phyloP scores from a whole-genome alignment of 2,329 filamentous ascomycete genomes.

The Chaetothyriales sp. region DNA sequence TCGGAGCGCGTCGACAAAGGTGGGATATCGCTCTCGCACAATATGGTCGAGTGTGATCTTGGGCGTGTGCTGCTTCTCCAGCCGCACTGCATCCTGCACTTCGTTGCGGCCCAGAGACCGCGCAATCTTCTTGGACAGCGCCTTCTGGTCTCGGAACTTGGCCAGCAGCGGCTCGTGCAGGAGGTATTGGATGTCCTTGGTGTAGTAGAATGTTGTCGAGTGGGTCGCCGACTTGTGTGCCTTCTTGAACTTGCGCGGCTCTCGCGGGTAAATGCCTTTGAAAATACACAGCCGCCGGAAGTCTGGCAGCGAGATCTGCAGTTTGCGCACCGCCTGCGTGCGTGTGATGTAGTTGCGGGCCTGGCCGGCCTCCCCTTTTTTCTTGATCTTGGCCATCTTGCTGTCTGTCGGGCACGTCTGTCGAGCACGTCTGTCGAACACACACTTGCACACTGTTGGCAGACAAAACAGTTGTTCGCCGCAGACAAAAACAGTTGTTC shows the following conservation, averaged over 20 bases:
- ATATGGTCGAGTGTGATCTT: conserved; percentile 90
- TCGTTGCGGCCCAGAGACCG: conserved; percentile 84
- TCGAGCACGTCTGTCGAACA: not conserved
- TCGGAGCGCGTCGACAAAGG: conserved; percentile 83
- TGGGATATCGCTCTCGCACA: conserved; percentile 94
- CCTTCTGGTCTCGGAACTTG: conserved; percentile 95
- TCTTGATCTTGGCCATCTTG: conserved; percentile 68
- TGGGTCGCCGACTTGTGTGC: conserved; percentile 79
- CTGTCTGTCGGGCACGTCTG: not conserved
- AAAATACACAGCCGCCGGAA: conserved; percentile 98
- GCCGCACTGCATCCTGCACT: conserved; percentile 69
- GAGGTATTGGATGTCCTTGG: conserved; percentile 96
- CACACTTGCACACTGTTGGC: not conserved
- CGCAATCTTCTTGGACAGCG: conserved; percentile 93
- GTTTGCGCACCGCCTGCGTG: conserved; percentile 92
- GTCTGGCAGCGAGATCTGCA: conserved; percentile 92
- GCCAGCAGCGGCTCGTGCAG: conserved; percentile 87
- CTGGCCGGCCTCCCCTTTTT: conserved; percentile 78
- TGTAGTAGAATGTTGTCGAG: conserved; percentile 81
- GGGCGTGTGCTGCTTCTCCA: conserved; percentile 84
- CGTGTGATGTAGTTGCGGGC: conserved; percentile 98
- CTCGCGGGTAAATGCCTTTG: conserved; percentile 97
- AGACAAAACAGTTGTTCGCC: not conserved
- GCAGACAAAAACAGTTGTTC: not conserved
- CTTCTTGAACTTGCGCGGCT: conserved; percentile 95